Evolutionary conservation across 1,139 yeast species (phyloP).

Genomic region (Hansenula sp.): DNA sequence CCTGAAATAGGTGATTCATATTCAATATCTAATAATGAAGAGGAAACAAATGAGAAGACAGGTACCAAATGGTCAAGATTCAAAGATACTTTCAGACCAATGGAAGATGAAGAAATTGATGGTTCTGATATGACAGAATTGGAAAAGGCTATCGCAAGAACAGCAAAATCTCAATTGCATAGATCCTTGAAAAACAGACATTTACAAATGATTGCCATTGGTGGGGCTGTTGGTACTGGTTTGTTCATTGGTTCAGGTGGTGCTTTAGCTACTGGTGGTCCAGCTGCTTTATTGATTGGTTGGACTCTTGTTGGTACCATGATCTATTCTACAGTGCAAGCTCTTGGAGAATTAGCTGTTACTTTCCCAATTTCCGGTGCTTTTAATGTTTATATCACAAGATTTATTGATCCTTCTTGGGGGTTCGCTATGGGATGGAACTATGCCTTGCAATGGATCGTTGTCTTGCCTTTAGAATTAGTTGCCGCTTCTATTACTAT

Average conservation of each 20-base stretch:
- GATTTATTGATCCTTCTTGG: slow-evolving; percentile 62
- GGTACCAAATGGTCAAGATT: slow-evolving; percentile 14
- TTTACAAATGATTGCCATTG: slow-evolving; percentile 79
- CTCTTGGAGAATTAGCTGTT: slow-evolving; percentile 61
- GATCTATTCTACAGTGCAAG: slow-evolving; percentile 63
- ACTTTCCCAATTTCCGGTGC: slow-evolving; percentile 68
- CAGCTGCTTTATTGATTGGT: slow-evolving; percentile 55
- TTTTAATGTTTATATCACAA: slow-evolving; percentile 55
- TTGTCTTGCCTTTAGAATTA: slow-evolving; percentile 61
- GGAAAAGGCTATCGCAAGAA: slow-evolving; percentile 57
- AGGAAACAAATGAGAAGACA: background rate
- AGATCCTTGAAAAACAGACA: slow-evolving; percentile 58
- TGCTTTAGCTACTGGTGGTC: slow-evolving; percentile 60
- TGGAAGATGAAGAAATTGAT: slow-evolving; percentile 17
- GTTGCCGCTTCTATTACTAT: slow-evolving; percentile 66
- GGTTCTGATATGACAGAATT: slow-evolving; percentile 31
- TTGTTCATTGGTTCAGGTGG: slow-evolving; percentile 57
- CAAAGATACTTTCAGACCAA: slow-evolving; percentile 32
- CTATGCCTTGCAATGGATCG: slow-evolving; percentile 63
- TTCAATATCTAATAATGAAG: slow-evolving; percentile 1
- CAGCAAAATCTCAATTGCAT: slow-evolving; percentile 64
- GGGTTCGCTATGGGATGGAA: slow-evolving; percentile 71
- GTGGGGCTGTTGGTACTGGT: slow-evolving; percentile 75
- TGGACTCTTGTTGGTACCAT: slow-evolving; percentile 43
- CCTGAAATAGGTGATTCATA: slow-evolving; percentile 5